Conservation (phyloP, 768 basidiomycete species). For the Tricholoma furcatifolium region DNA sequence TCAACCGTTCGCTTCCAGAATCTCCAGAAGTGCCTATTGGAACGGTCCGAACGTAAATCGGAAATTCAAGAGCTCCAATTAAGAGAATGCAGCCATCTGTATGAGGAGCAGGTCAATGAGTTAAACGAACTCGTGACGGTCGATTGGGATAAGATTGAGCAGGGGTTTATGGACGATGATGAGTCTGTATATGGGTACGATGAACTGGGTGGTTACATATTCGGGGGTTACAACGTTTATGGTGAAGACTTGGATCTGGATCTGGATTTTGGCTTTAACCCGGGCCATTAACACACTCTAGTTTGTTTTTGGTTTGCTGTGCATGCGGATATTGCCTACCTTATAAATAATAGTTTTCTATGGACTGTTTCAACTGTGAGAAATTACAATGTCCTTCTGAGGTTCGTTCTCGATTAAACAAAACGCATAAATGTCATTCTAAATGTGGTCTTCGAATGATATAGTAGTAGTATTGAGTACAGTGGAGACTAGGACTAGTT, state of each 20-base stretch:
- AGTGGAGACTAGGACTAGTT: too few species aligned
- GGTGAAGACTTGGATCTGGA: conserved; percentile 8
- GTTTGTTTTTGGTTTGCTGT: background rate
- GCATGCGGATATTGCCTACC: background rate
- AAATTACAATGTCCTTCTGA: too few species aligned
- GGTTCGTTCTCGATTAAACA: too few species aligned
- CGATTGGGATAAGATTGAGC: conserved; percentile 33
- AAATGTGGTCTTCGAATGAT: too few species aligned
- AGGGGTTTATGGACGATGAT: conserved; percentile 16
- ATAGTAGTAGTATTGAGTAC: too few species aligned
- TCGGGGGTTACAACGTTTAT: conserved; percentile 9
- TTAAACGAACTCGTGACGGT: conserved; percentile 31
- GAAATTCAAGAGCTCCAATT: conserved; percentile 27
- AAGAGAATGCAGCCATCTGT: conserved; percentile 23
- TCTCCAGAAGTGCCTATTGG: conserved; percentile 26
- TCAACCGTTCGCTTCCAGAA: conserved; percentile 2
- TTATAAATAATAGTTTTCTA: background rate
- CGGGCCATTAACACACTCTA: background rate
- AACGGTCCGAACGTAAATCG: conserved; percentile 29
- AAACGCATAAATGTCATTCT: too few species aligned
- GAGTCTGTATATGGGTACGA: conserved; percentile 13
- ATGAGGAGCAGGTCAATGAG: conserved; percentile 18
- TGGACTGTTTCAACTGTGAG: background rate
- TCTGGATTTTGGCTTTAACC: conserved; percentile 4
- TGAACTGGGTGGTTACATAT: conserved; percentile 15